Base-by-base conservation (phyloP, 108 stramenopile species). In the Pseudonitzschia pungens region DNA sequence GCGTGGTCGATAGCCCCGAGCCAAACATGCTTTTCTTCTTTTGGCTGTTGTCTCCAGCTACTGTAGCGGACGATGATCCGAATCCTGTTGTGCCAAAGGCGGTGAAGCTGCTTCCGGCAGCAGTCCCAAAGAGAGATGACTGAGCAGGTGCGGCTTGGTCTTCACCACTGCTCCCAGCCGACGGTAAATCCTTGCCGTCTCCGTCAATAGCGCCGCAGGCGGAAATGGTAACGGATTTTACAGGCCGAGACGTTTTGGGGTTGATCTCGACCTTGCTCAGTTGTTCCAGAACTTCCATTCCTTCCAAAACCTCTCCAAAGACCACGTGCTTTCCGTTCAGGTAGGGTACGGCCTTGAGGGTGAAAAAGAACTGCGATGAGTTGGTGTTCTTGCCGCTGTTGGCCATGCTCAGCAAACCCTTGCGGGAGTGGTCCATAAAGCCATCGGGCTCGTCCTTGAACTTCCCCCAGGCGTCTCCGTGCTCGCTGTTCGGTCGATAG, bases 241-340 rank as follows among this genome's bases (percentile, higher is more conserved):
- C 33, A 40, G 78, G 78, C 16, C 66, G 70, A 42, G 78, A 74
- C 4, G 45, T 54, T 27, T 65, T 81, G 11, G 51, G 43, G 42
- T 78, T 69, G 11, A 71, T 76, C 28, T 74, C 50, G 18, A 81
- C 40, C 42, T 69, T 58, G 4, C 60, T 77, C 31, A 85, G 58
- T 20, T 73, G 52, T 32, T 84, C 78, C 14, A 87, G 51, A 18
- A 75, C 74, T 32, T 83, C 65, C 66, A 85, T 75, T 15, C 82
- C 89, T 9, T 90, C 77, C 52, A 79, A 69, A 16, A 96, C 91
- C 55, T 86, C 77, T 4, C 96, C 96, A 80, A 97, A 97, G 21
- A 97, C 92, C 27, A 87, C 84, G 83, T 94, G 92, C 68, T 95
- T 93, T 31, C 92, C 93, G 73, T 97, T 87, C 65, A 97, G 81